Percentiles rank a stretch among this genome's conserved stretches.
phyloP scores from a whole-genome alignment of 257 asterid species.

The Scutellaria baicalensis region DNA sequence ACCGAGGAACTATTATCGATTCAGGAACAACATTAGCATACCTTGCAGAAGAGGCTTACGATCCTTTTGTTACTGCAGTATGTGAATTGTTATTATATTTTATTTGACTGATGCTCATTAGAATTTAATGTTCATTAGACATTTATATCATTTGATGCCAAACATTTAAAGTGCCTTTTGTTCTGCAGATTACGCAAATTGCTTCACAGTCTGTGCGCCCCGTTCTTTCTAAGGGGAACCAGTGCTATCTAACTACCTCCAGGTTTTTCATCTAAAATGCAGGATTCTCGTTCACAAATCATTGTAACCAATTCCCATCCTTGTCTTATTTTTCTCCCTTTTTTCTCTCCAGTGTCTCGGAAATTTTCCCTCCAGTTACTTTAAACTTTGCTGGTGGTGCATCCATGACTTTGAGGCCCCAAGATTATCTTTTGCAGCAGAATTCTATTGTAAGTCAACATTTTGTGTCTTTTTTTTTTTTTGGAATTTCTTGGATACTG shows the following conservation, averaged over 20 bases:
- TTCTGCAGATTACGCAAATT: conserved; percentile 53
- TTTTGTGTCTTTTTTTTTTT: neutral
- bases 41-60: conserved; percentile 87
- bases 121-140: neutral
- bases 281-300: neutral
- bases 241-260: conserved; percentile 69
- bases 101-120: neutral
- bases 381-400: conserved; percentile 88
- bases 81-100: conserved; percentile 19
- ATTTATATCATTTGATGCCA: neutral
- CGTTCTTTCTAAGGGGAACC: conserved; percentile 54
- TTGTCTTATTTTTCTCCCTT: neutral
- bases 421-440: conserved; percentile 87
- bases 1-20: conserved; percentile 86
- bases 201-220: conserved; percentile 64
- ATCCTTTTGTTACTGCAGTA: conserved; percentile 71
- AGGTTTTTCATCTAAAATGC: conserved; percentile 39
- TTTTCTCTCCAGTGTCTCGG: conserved; percentile 41
- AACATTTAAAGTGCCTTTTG: neutral
- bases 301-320: neutral
- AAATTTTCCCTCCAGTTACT: conserved; percentile 64
- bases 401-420: conserved; percentile 66
- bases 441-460: conserved; percentile 69
- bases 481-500: neutral
- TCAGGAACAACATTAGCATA: conserved; percentile 96